Evolutionary conservation across 1,139 yeast genomes (phyloP).

Genomic region (Hemisphaericaspora lyxosophila): DNA sequence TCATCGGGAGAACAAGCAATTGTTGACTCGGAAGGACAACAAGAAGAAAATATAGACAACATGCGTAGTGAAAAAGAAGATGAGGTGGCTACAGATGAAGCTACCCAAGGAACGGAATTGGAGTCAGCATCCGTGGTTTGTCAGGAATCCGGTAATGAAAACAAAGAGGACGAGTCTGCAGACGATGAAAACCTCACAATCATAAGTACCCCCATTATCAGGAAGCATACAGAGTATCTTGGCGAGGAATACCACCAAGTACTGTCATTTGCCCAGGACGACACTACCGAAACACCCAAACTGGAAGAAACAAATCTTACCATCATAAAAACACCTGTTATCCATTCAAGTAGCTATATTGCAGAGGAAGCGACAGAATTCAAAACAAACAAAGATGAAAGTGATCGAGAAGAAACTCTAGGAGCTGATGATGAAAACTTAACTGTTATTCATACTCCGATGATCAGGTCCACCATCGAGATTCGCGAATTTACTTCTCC

Average conservation of each 20-base stretch:
- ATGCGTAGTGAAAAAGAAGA: not conserved
- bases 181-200: not conserved
- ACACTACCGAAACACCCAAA: conserved; percentile 1
- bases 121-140: no score
- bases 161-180: not conserved
- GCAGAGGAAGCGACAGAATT: not conserved
- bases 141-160: no score
- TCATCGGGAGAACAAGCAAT: no score
- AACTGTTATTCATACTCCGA: not conserved
- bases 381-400: no score
- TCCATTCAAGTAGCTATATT: not conserved
- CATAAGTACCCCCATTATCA: not conserved
- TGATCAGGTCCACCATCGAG: no score
- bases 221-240: not conserved
- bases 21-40: no score
- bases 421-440: conserved; percentile 2
- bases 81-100: not conserved
- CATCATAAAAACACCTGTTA: not conserved
- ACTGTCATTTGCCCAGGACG: conserved; percentile 5
- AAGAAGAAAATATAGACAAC: no score
- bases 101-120: no score
- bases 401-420: not conserved
- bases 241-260: no score
- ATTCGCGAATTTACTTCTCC: no score
- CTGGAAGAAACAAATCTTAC: not conserved